Percentiles rank a stretch among this genome's conserved stretches.
Evolutionary conservation across 345 rosid genomes (phyloP).

Genomic region (Hypericum androsaemum): DNA sequence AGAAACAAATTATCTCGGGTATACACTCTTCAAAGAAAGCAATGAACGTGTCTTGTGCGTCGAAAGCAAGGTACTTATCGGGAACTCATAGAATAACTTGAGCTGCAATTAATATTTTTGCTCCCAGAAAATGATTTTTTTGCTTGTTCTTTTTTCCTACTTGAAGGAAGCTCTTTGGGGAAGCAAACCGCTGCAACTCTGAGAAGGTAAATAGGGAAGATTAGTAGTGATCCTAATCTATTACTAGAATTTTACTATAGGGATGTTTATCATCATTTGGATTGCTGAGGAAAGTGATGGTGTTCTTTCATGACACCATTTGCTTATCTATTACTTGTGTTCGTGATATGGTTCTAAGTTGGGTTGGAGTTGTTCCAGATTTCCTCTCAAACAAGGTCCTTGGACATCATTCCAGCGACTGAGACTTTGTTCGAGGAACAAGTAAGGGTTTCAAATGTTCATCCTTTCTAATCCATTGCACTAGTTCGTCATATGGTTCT

Average conservation of each 20-base stretch:
- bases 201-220: conserved; percentile 37
- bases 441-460: conserved; percentile 21
- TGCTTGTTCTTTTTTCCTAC: conserved; percentile 4
- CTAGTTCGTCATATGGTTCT: too few species aligned
- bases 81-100: not conserved
- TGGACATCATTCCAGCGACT: conserved; percentile 19
- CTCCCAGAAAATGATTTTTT: not conserved
- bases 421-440: conserved; percentile 20
- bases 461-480: too few species aligned
- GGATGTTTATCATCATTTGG: too few species aligned
- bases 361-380: too few species aligned
- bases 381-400: conserved; percentile 22
- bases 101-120: not conserved
- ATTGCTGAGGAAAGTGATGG: conserved; percentile 10
- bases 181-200: conserved; percentile 23
- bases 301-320: too few species aligned
- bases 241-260: too few species aligned
- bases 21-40: conserved; percentile 26
- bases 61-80: conserved; percentile 36
- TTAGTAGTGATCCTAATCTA: not conserved
- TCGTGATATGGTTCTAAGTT: too few species aligned
- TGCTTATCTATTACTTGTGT: too few species aligned
- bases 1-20: conserved; percentile 26
- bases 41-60: conserved; percentile 20
- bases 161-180: conserved; percentile 53